These are phyloP conservation scores for Triangularia verruculosa DNA, from an alignment of 2,329 filamentous ascomycete species.

Conservation along the genomic window DNA sequence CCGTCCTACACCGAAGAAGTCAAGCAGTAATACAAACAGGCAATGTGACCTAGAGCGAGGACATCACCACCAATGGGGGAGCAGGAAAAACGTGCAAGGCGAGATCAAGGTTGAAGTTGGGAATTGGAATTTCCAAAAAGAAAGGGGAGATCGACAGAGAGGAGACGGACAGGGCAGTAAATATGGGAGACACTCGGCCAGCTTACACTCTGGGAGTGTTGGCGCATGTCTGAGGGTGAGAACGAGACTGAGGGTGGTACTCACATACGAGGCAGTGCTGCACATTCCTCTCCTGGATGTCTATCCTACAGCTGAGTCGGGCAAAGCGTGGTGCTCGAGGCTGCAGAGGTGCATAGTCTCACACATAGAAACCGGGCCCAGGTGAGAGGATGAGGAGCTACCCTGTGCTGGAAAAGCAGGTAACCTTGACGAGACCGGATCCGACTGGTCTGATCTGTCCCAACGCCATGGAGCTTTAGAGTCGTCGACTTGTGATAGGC, in stretches of 20 bases:
- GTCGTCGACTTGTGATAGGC: slow-evolving; percentile 16
- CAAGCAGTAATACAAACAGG: background rate
- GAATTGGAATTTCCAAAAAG: slow-evolving; percentile 1
- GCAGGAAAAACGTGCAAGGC: slow-evolving; percentile 5
- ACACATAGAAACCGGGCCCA: slow-evolving; percentile 13
- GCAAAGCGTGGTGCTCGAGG: slow-evolving; percentile 20
- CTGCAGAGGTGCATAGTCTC: slow-evolving; percentile 24
- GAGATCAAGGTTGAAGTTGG: background rate
- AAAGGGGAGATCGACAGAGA: slow-evolving; percentile 2
- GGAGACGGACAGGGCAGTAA: background rate
- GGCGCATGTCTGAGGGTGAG: background rate
- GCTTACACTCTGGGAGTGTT: slow-evolving; percentile 3
- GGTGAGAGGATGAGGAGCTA: background rate
- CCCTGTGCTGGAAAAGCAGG: background rate
- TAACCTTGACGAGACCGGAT: background rate
- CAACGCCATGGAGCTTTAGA: slow-evolving; percentile 22
- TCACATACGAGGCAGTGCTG: slow-evolving; percentile 19
- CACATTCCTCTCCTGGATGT: slow-evolving; percentile 1
- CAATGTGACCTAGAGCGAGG: background rate
- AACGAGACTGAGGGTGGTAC: slow-evolving; percentile 12
- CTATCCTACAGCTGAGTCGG: slow-evolving; percentile 18
- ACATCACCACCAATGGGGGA: background rate
- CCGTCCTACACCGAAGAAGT: slow-evolving; percentile 7
- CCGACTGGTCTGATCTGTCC: slow-evolving; percentile 13
- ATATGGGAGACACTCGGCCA: slow-evolving; percentile 5